phyloP scores from a whole-genome alignment of 2,329 filamentous ascomycete genomes.

The Thermomyces lanuginosus region DNA sequence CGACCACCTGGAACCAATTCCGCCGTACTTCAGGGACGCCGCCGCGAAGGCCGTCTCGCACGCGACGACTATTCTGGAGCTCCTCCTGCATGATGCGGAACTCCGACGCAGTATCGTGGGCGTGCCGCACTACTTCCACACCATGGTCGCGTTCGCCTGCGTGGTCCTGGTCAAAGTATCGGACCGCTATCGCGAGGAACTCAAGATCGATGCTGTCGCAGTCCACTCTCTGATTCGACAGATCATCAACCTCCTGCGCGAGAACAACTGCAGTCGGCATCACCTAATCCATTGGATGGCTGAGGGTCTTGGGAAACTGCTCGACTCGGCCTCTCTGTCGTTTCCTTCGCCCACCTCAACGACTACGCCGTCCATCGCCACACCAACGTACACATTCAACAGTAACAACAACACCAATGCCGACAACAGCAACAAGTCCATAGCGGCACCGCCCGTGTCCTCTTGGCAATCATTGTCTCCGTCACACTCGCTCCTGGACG shows the following conservation, averaged over 20 bases:
- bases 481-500: conserved; percentile 1
- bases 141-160: conserved; percentile 28
- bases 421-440: background rate
- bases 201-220: conserved; percentile 15
- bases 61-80: conserved; percentile 23
- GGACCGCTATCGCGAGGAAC: conserved; percentile 21
- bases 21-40: conserved; percentile 15
- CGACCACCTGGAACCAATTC: conserved; percentile 17
- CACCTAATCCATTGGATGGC: conserved; percentile 19
- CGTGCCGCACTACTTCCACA: conserved; percentile 28
- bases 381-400: background rate
- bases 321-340: conserved; percentile 4
- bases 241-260: conserved; percentile 15
- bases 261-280: conserved; percentile 14
- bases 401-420: conserved; percentile 1
- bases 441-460: too few species aligned
- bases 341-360: background rate
- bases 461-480: conserved; percentile 1
- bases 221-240: conserved; percentile 13
- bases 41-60: conserved; percentile 16
- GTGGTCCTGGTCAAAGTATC: conserved; percentile 26
- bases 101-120: conserved; percentile 22
- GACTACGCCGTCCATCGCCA: background rate
- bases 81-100: conserved; percentile 22
- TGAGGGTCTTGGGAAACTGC: conserved; percentile 17